Conservation (phyloP, 331 rosid genomes). For the Rhamnella rubrinervis region DNA sequence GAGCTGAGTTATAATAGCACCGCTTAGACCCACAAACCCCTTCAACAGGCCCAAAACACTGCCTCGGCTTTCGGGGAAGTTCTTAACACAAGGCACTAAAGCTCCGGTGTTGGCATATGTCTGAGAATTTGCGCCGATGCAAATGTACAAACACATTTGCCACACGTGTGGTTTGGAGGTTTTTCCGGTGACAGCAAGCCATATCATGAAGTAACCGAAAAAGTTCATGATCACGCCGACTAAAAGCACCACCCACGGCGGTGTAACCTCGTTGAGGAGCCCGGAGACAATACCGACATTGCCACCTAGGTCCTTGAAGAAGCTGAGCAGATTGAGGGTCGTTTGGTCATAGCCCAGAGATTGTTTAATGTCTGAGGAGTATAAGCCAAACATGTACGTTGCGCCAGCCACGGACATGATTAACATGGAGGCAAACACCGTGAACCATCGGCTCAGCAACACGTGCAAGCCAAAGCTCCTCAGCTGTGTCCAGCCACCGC, state of each 20-base stretch:
- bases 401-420: constrained; percentile 32
- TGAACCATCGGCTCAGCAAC: constrained; percentile 30
- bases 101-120: constrained; percentile 66
- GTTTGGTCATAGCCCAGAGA: constrained; percentile 29
- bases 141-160: constrained; percentile 79
- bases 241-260: constrained; percentile 21
- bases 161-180: constrained; percentile 51
- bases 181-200: constrained; percentile 49
- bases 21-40: constrained; percentile 80
- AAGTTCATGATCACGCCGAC: constrained; percentile 28
- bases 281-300: constrained; percentile 28
- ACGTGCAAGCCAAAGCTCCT: constrained; percentile 13
- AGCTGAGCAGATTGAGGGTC: constrained; percentile 31
- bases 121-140: constrained; percentile 76
- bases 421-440: constrained; percentile 21
- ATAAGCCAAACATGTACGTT: constrained; percentile 22
- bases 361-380: constrained; percentile 23
- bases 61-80: constrained; percentile 70
- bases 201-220: constrained; percentile 75
- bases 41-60: constrained; percentile 70
- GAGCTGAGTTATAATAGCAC: constrained; percentile 68
- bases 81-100: constrained; percentile 61
- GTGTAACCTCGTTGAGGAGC: constrained; percentile 28
- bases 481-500: not conserved
- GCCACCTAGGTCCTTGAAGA: constrained; percentile 32